Base-by-base conservation (phyloP, 192 early-diverging fungal species). In the Coemansia sp. region DNA sequence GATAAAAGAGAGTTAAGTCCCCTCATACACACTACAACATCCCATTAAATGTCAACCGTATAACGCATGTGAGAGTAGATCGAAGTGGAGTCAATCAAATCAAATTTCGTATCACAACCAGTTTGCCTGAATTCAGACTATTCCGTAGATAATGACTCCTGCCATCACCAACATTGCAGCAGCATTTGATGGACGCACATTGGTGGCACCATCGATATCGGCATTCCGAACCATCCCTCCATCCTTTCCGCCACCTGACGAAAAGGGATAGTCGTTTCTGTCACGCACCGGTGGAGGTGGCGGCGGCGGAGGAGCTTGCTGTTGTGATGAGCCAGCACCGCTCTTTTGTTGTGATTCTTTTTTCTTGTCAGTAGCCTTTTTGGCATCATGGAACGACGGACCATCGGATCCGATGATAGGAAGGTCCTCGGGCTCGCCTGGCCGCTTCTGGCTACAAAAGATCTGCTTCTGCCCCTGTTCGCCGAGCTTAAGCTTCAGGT, bases 391-490 rank as follows among this genome's bases (percentile, higher is more conserved):
- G 19, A 44, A 30, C 33, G 50, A 25, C 9, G 37, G 50, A 14
- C 54, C 59, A 15, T 72, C 75, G 0, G 69, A 67, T 2, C 69
- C 75, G 40, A 72, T 72, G 30, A 78, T 72, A 3, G 75, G 69
- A 61, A 77, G 22, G 15, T 77, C 74, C n/a, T 68, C 74, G 57
- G 74, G 65, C 54, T 77, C 74, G 13, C 64, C 74, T 0, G 56
- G 28, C 20, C 30, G 58, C 40, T 58, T 71, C 61, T 77, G 74
- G 61, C 74, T 77, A 54, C 74, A 77, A 37, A 45, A 68, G 23
- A 77, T 77, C 58, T 77, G 74, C 68, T 67, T 64, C 48, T 71
- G 61, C 0, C 74, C 74, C 22, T 61, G 62, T 28, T 77, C 74
- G 38, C 74, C 74, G 20, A 50, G 60, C 57, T 64, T 55, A 23